Conservation (phyloP, 2,329 filamentous ascomycete species). For the Acephala macrosclerotiorum region DNA sequence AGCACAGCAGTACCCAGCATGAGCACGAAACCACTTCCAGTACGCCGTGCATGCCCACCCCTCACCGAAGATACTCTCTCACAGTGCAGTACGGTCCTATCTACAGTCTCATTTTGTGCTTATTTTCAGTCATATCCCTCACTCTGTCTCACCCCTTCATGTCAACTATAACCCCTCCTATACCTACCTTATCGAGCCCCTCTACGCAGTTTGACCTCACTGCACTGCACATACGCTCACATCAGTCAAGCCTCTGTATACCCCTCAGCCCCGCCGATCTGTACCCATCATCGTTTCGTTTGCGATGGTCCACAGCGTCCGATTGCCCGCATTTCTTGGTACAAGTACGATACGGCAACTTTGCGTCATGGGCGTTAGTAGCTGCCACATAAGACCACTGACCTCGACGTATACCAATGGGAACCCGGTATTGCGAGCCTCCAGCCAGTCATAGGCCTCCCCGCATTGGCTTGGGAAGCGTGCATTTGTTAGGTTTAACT, state of each 20-base stretch:
- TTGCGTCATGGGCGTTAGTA: conserved; percentile 24
- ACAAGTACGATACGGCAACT: conserved; percentile 7
- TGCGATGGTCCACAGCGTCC: not conserved
- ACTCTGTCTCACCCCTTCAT: not conserved
- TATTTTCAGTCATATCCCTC: not conserved
- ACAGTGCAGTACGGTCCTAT: too few species aligned
- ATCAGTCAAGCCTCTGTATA: not conserved
- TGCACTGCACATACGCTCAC: not conserved
- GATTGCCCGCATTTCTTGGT: conserved; percentile 11
- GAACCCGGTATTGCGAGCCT: not conserved
- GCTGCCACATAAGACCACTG: not conserved
- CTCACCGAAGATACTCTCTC: not conserved
- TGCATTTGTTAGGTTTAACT: not conserved
- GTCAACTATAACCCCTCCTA: not conserved
- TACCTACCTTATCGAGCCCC: not conserved
- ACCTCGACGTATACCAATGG: conserved; percentile 5
- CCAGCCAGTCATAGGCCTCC: not conserved
- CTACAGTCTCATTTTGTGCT: not conserved
- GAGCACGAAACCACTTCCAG: not conserved
- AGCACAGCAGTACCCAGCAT: not conserved
- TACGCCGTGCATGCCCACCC: not conserved
- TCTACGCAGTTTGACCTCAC: conserved; percentile 4
- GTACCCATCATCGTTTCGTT: not conserved
- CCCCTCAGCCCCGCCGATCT: conserved; percentile 4
- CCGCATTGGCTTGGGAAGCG: conserved; percentile 3